Evolutionary conservation across 331 rosid species (phyloP), one percentile per base, ranked within the genome.

Genomic region (Ulmus americana): DNA sequence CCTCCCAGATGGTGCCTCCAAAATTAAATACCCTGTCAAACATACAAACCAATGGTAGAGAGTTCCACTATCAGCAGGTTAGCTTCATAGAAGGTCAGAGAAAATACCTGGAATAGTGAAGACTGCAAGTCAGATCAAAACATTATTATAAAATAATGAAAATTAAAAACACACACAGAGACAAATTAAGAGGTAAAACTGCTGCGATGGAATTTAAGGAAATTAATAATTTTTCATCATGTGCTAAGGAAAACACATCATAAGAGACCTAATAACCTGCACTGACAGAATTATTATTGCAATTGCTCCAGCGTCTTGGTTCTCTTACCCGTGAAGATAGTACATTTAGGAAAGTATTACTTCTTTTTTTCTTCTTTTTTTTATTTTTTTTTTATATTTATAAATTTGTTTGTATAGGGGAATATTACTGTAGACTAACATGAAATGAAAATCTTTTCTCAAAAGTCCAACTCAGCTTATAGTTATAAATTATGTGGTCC

Each of bases 101-200:
- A 89, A 86, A 89, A 87, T 94, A 94, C 97, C 98, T 89, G 98
- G 90, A 92, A 94, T 81, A 84, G 80, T 58, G 68, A 87, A 90
- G 82, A 89, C 64, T 62, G 70, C 74, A 69, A 73, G 90, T 89
- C 86, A 87, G 95, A 72, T 45, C 71, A 76, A 69, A 75, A 71
- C 50, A 45, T 39, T 55, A 60, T 58, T 45, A 57, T 64, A 62
- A 10, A 56, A 48, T 42, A 54, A 45, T 2, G 50, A n/a, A n/a
- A 16, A 63, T 15, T 51, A 49, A 18, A 57, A 67, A 38, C 22
- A 20, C 4, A 20, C 22, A 28, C 0, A 28, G 4, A 28, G 3
- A 28, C 35, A 3, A 28, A 28, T 40, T 7, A 48, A 39, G 16
- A 46, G 12, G 5, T 35, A 46, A 39, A 45, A 38, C 47, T 39